A percentile compares a stretch with the other conserved stretches of the same genome.
Evolutionary conservation across 2,329 filamentous ascomycete genomes (phyloP).

Genomic region (Exophiala spinifera): DNA sequence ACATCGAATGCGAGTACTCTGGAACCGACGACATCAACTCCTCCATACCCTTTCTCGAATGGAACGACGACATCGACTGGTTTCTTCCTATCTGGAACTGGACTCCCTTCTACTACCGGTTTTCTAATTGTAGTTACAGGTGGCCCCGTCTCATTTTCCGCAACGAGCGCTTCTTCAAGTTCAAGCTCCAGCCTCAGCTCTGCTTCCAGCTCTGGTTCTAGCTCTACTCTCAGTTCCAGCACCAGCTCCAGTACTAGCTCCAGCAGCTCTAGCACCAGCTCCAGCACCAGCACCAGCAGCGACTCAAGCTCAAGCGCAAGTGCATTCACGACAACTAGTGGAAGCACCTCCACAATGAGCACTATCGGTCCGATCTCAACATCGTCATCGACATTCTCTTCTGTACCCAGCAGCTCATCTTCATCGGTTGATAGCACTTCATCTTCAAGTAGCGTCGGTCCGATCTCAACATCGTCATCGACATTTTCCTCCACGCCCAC

Average conservation of each 20-base stretch:
- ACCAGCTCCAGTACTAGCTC: background rate
- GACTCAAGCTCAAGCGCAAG: background rate
- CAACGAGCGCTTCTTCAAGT: background rate
- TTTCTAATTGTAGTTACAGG: background rate
- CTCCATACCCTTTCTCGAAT: too few species aligned
- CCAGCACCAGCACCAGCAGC: background rate
- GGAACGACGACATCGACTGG: background rate
- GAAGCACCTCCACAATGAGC: too few species aligned
- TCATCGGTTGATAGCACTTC: too few species aligned
- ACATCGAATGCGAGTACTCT: background rate
- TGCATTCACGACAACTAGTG: too few species aligned
- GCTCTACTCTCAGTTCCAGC: background rate
- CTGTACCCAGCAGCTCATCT: background rate
- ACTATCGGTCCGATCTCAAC: background rate
- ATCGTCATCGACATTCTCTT: conserved; percentile 1
- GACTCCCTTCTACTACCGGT: background rate
- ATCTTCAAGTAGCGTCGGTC: too few species aligned
- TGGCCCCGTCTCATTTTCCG: background rate
- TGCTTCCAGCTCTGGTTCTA: background rate
- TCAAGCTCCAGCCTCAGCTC: too few species aligned
- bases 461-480: background rate
- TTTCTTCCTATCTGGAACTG: background rate
- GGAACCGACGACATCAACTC: too few species aligned
- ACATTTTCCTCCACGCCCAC: background rate
- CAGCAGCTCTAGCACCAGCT: background rate